Evolutionary conservation across 2,329 filamentous ascomycete genomes (phyloP), one percentile per base, ranked within the genome.

Genomic region (Coniochaeta ligniaria): DNA sequence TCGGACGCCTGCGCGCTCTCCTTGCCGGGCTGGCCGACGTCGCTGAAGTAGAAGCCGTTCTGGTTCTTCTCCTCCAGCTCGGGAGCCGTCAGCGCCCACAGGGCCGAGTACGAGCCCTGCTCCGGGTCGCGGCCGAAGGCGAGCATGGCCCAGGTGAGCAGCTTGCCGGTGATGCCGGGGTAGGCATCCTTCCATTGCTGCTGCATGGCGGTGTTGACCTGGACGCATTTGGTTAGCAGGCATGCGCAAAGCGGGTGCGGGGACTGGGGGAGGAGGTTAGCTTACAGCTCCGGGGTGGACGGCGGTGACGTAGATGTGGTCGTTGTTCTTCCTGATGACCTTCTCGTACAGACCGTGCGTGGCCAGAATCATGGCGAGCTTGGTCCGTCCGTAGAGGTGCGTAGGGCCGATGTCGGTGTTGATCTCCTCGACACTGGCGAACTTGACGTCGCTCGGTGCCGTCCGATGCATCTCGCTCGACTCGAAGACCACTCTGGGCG

Each of bases 101-200:
- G 64, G 0, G 75, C 74, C 61, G 75, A 78, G 66, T 74, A 79
- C 0, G 76, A 72, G 0, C 77, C 77, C 50, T 80, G 76, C 61
- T 79, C 72, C 0, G 71, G 66, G 31, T 72, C 71, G 0, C 76
- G 70, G 1, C 76, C 71, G 1, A 72, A 61, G 0, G 71, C 63
- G 7, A 72, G 60, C 71, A 73, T 76, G 0, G 68, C 66, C 61
- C 66, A 73, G 0, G 73, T 70, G 2, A 77, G 61, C 1, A 78
- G 63, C 28, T 72, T 73, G 1, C 77, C 76, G 0, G 72, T 69
- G 0, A 79, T 64, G 0, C 75, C 75, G 0, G 76, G 76, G 52
- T 78, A 78, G 0, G 76, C 75, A 17, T 76, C 74, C 61, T 78
- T 78, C 75, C 75, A 79, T 60, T 79, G 75, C 58, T 78, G 69